phyloP scores from a whole-genome alignment of 257 asterid species.

The Capsicum chinense region DNA sequence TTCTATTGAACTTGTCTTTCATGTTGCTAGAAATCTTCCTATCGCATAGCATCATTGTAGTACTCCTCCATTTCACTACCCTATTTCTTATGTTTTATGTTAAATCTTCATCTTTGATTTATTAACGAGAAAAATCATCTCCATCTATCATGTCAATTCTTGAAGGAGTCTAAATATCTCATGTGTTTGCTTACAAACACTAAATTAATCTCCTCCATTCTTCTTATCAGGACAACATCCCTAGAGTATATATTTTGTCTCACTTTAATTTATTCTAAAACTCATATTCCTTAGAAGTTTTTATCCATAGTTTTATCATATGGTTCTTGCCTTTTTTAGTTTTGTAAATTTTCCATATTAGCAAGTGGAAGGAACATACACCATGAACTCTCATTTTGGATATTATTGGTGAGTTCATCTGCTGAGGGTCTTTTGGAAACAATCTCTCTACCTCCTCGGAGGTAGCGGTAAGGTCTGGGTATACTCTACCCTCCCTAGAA shows the following conservation, averaged over 20 bases:
- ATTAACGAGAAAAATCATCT: background rate
- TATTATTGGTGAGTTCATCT: background rate
- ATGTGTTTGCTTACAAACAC: background rate
- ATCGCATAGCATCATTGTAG: background rate
- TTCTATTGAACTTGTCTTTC: constrained; percentile 1
- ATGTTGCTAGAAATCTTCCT: background rate
- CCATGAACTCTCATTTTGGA: constrained; percentile 13
- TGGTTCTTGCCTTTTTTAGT: background rate
- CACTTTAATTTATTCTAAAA: background rate
- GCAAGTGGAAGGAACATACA: background rate
- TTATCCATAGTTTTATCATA: background rate
- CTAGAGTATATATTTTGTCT: background rate
- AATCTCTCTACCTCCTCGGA: too few relatives aligned
- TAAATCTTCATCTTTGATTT: background rate
- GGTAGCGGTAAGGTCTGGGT: too few relatives aligned
- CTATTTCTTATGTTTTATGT: background rate
- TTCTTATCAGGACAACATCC: background rate
- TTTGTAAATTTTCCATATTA: background rate
- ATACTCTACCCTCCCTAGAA: too few relatives aligned
- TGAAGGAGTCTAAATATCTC: background rate
- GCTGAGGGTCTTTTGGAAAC: too few relatives aligned
- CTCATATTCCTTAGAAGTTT: background rate
- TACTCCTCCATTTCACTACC: background rate
- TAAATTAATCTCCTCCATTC: background rate
- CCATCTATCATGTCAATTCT: background rate